Percentiles rank a stretch among this genome's conserved stretches.
Evolutionary conservation across 2,329 filamentous ascomycete species (phyloP).

Genomic region (Trichoderma harzianum): DNA sequence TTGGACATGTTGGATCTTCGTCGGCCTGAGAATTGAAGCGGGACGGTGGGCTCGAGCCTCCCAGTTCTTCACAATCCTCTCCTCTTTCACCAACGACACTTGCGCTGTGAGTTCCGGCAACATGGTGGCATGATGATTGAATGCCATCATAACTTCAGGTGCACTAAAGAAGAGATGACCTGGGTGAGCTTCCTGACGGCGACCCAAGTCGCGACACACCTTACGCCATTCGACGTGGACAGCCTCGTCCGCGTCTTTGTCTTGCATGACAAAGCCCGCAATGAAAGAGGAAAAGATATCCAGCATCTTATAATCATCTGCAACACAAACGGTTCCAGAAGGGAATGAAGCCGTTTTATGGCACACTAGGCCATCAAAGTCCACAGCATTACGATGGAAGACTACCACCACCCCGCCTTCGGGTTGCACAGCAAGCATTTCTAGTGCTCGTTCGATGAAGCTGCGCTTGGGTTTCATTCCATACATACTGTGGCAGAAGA

Average conservation of each 20-base stretch:
- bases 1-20: constrained; percentile 47
- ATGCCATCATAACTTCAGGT: constrained; percentile 49
- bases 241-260: constrained; percentile 30
- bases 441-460: constrained; percentile 45
- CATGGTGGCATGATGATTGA: constrained; percentile 44
- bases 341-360: constrained; percentile 47
- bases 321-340: constrained; percentile 41
- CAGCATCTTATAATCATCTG: constrained; percentile 43
- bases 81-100: constrained; percentile 35
- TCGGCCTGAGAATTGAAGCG: constrained; percentile 45
- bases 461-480: constrained; percentile 49
- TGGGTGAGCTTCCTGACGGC: constrained; percentile 35
- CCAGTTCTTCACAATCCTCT: constrained; percentile 46
- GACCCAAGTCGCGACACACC: constrained; percentile 48
- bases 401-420: constrained; percentile 46
- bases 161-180: constrained; percentile 45
- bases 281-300: constrained; percentile 53
- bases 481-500: constrained; percentile 65
- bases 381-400: constrained; percentile 52
- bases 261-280: constrained; percentile 41
- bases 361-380: constrained; percentile 47
- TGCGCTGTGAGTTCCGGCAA: constrained; percentile 41
- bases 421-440: constrained; percentile 42
- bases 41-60: constrained; percentile 46
- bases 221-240: constrained; percentile 45